A percentile compares a stretch with the other conserved stretches of the same genome.
Conservation (phyloP, 1,284 basidiomycete species). For the Microbotryum scabiosae region DNA sequence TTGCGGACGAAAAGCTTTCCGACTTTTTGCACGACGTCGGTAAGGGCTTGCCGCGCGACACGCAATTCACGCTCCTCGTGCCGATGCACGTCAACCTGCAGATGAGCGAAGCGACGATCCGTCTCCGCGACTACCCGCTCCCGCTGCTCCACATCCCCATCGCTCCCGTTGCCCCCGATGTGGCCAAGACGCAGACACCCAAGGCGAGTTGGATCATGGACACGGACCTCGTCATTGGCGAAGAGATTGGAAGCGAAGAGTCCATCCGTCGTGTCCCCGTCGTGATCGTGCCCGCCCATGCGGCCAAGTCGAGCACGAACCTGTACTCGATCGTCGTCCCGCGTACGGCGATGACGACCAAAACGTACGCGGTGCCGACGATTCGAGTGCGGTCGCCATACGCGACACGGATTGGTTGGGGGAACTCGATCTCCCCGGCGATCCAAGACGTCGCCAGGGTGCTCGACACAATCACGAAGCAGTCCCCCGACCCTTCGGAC, state of each 20-base stretch:
- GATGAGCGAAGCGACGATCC: constrained; percentile 54
- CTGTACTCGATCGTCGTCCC: constrained; percentile 49
- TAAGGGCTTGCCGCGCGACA: constrained; percentile 59
- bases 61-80: constrained; percentile 68
- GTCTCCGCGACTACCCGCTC: constrained; percentile 63
- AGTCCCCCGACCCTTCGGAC: constrained; percentile 78
- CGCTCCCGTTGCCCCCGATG: constrained; percentile 15
- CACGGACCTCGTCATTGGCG: constrained; percentile 76
- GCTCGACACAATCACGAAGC: constrained; percentile 70
- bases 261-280: constrained; percentile 68
- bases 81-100: constrained; percentile 72
- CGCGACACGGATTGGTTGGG: constrained; percentile 77
- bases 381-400: constrained; percentile 59
- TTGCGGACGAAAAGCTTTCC: constrained; percentile 50
- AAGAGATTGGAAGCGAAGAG: constrained; percentile 67
- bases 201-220: constrained; percentile 52
- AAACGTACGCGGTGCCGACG: constrained; percentile 73
- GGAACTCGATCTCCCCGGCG: constrained; percentile 75
- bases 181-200: constrained; percentile 35
- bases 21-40: constrained; percentile 67
- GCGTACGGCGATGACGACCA: constrained; percentile 91
- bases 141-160: constrained; percentile 47
- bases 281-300: constrained; percentile 52
- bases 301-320: constrained; percentile 47
- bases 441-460: constrained; percentile 81